Conservation (phyloP, 2,329 filamentous ascomycete genomes). For the Pseudogymnoascus sp. region DNA sequence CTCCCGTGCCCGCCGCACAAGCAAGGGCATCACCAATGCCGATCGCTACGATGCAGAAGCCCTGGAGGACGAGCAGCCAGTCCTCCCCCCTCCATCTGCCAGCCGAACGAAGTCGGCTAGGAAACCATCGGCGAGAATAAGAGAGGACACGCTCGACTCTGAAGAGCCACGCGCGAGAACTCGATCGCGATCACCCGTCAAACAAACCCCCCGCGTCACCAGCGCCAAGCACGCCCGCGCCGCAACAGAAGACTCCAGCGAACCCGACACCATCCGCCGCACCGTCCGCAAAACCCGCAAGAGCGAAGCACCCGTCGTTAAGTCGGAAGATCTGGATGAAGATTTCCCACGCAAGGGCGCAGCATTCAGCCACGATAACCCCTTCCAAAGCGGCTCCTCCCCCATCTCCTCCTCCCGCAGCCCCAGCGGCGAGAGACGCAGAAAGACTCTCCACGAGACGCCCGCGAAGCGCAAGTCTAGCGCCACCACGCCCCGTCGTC, state of each 20-base stretch:
- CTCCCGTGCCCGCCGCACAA: constrained; percentile 75
- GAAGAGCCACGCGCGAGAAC: constrained; percentile 35
- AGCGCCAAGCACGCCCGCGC: constrained; percentile 47
- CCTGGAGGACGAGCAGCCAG: constrained; percentile 51
- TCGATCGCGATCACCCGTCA: constrained; percentile 42
- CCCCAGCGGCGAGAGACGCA: constrained; percentile 43
- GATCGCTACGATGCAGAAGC: constrained; percentile 57
- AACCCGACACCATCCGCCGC: constrained; percentile 32
- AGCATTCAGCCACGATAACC: constrained; percentile 83
- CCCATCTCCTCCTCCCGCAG: constrained; percentile 47
- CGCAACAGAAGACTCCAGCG: constrained; percentile 41
- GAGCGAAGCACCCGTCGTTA: constrained; percentile 39
- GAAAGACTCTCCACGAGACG: constrained; percentile 19
- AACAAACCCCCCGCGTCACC: constrained; percentile 43
- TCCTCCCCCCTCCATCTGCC: constrained; percentile 42
- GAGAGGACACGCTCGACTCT: constrained; percentile 43
- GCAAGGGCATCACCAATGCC: constrained; percentile 70
- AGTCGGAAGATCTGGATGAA: constrained; percentile 45
- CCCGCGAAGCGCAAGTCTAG: constrained; percentile 22
- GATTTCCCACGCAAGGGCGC: constrained; percentile 31
- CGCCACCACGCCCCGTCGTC: constrained; percentile 38
- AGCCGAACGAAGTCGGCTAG: constrained; percentile 49
- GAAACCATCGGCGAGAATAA: constrained; percentile 45
- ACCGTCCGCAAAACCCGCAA: constrained; percentile 46
- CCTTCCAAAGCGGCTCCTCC: constrained; percentile 82